Evolutionary conservation across 2,329 filamentous ascomycete species (phyloP), one percentile per base, ranked within the genome.

Genomic region (Calonectria pseudoturangicola): DNA sequence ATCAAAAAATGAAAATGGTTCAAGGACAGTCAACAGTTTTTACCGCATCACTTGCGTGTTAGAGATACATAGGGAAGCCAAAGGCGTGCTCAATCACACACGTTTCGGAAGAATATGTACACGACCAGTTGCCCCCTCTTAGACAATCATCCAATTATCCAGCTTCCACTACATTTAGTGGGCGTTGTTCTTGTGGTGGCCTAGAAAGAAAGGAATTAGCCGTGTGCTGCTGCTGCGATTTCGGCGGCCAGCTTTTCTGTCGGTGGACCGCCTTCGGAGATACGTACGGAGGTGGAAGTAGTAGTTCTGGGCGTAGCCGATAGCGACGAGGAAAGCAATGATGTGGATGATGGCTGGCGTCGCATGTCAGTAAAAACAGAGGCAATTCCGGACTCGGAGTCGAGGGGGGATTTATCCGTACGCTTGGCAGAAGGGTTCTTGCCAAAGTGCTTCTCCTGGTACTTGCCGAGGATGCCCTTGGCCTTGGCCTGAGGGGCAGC

Each of bases 171-270:
- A 63, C 73, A 70, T 84, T 89, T 97, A 99, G 91, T 99, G 97
- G 82, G 95, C 94, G 87, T 99, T 97, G 94, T 99, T 98, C 94
- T 99, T 99, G 94, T 98, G 96, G 92, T 99, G 96, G 82, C 97
- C 97, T 99, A 80, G 5, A 69, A 43, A 21, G 41, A 68, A 28
- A 36, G 68, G 66, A 21, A 64, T 81, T 73, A 81, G 77, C 66
- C 60, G 70, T 60, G 18, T 27, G 54, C 27, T 43, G 51, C 41
- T 45, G 39, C 45, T 50, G 43, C 54, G 54, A 47, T 63, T 60
- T 62, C 66, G 66, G 51, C 41, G 45, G 30, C 18, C 21, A 54
- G 43, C 51, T 51, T 25, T 21, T 48, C 28, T 21, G 60, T 39
- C 39, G 45, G 41, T 45, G 48, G 54, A 39, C 15, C 30, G 28